Evolutionary conservation across 495 filamentous ascomycete species (phyloP).

Genomic region (Tirmania nivea): DNA sequence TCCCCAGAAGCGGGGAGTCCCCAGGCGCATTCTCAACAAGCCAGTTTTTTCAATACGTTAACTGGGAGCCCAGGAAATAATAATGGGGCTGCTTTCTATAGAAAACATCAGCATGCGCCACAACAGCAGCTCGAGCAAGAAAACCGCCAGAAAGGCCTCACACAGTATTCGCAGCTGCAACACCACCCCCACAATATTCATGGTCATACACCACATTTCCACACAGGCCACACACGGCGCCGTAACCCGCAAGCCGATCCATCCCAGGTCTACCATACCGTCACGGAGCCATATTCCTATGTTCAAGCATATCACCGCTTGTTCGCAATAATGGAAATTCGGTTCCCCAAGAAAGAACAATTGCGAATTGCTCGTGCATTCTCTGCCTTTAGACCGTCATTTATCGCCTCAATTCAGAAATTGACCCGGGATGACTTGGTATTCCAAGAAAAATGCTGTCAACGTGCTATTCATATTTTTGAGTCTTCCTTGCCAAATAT

Average conservation of each 20-base stretch:
- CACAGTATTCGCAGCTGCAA: slow-evolving; percentile 17
- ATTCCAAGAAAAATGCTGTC: slow-evolving; percentile 94
- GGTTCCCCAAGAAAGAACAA: slow-evolving; percentile 47
- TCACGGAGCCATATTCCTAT: slow-evolving; percentile 79
- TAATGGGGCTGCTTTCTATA: slow-evolving; percentile 14
- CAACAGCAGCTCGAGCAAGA: slow-evolving; percentile 14
- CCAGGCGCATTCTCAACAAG: neutral
- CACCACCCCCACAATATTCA: slow-evolving; percentile 25
- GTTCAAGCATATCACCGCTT: slow-evolving; percentile 75
- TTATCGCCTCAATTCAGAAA: slow-evolving; percentile 69
- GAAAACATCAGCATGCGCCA: slow-evolving; percentile 12
- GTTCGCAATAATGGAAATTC: slow-evolving; percentile 54
- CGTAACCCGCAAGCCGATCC: slow-evolving; percentile 45
- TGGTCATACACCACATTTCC: slow-evolving; percentile 23
- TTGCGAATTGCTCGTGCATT: slow-evolving; percentile 68
- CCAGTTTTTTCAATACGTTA: neutral
- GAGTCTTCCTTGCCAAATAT: slow-evolving; percentile 74
- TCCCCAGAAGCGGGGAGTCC: slow-evolving; percentile 17
- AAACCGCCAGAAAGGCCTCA: slow-evolving; percentile 10
- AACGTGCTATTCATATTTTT: slow-evolving; percentile 76
- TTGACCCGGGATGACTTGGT: slow-evolving; percentile 71
- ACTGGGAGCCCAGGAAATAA: neutral
- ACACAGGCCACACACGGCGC: slow-evolving; percentile 21
- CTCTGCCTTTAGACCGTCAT: slow-evolving; percentile 71
- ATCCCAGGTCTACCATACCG: slow-evolving; percentile 64